Evolutionary conservation across 2,329 filamentous ascomycete species (phyloP), one percentile per base, ranked within the genome.

Genomic region (Ophiosphaerella narmari): DNA sequence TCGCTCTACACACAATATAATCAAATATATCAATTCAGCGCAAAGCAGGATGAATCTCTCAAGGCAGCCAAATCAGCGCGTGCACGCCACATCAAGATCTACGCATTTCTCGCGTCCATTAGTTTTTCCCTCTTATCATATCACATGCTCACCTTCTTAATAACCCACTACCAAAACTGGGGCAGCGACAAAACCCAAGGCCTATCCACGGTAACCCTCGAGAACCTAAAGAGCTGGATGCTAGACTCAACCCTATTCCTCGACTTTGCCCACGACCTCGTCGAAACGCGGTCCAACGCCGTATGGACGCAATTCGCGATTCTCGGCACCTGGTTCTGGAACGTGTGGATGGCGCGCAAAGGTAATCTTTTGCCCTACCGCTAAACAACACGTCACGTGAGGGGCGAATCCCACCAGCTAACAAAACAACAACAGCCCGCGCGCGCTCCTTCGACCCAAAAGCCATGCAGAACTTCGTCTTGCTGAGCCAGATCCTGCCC

Each of bases 91-190:
- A 54, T 70, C 40, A 64, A 63, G 12, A 62, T 66, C 35, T 68
- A 70, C 44, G 50, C 59, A 5, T 52, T 59, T 23, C 52, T 71
- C 5, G 63, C 66, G 2, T 55, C 59, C 1, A 42, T 68, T 24
- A 67, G 60, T 44, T 71, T 73, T 45, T 54, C 56, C 3, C 58
- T 57, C 2, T 45, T 71, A 1, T 67, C 65, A 0, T 69, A 62
- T 38, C 55, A 70, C 40, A 71, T 72, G 68, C 59, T 67, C 13
- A 59, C 54, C 32, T 72, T 72, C 40, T 54, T 72, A 3, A 50
- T 67, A 12, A 45, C 41, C 3, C 67, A 65, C 3, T 66, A 63
- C n/a, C 23, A 52, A 2, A 32, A 52, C 16, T 71, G 67, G 67
- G 60, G 38, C 16, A 45, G 51, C 4, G 39, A 39, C 3, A 43